These are phyloP conservation scores for Phaeosphaeriaceae sp. DNA, from an alignment of 2,329 filamentous ascomycete species.

Conservation along the genomic window DNA sequence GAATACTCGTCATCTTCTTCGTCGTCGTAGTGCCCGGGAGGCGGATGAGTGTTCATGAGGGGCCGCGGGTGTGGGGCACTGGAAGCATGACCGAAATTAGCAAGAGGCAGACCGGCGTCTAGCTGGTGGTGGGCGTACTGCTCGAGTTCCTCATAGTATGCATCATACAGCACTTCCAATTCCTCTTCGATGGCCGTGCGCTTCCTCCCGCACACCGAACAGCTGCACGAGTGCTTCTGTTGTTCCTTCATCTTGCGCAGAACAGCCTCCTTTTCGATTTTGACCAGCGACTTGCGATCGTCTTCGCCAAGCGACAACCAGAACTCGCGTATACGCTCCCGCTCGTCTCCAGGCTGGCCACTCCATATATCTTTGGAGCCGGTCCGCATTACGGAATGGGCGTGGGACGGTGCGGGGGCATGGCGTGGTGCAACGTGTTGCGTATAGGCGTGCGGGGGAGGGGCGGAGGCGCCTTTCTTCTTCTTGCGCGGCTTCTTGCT, in stretches of 20 bases:
- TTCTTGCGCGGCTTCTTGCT: slow-evolving; percentile 71
- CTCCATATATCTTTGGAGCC: slow-evolving; percentile 90
- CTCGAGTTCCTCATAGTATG: slow-evolving; percentile 97
- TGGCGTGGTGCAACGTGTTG: slow-evolving; percentile 39
- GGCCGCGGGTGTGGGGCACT: slow-evolving; percentile 65
- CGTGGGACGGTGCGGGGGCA: slow-evolving; percentile 52
- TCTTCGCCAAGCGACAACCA: slow-evolving; percentile 95
- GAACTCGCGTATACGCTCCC: slow-evolving; percentile 97
- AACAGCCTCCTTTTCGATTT: slow-evolving; percentile 98
- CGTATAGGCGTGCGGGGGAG: slow-evolving; percentile 38
- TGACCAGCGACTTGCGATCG: slow-evolving; percentile 92
- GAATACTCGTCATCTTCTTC: slow-evolving; percentile 61
- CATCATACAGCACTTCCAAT: slow-evolving; percentile 95
- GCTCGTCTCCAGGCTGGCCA: slow-evolving; percentile 90
- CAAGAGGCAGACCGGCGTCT: slow-evolving; percentile 70
- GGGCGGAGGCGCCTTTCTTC: slow-evolving; percentile 59
- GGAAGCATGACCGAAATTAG: slow-evolving; percentile 63
- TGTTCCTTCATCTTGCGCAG: slow-evolving; percentile 99
- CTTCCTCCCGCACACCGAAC: slow-evolving; percentile 95
- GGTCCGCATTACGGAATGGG: slow-evolving; percentile 52
- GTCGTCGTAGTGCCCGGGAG: slow-evolving; percentile 65
- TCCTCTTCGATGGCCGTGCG: slow-evolving; percentile 97
- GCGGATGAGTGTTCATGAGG: slow-evolving; percentile 68
- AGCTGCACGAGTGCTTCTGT: slow-evolving; percentile 98
- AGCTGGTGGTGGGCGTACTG: slow-evolving; percentile 91